phyloP scores from a whole-genome alignment of 2,329 filamentous ascomycete species.

The Talaromyces sp. region DNA sequence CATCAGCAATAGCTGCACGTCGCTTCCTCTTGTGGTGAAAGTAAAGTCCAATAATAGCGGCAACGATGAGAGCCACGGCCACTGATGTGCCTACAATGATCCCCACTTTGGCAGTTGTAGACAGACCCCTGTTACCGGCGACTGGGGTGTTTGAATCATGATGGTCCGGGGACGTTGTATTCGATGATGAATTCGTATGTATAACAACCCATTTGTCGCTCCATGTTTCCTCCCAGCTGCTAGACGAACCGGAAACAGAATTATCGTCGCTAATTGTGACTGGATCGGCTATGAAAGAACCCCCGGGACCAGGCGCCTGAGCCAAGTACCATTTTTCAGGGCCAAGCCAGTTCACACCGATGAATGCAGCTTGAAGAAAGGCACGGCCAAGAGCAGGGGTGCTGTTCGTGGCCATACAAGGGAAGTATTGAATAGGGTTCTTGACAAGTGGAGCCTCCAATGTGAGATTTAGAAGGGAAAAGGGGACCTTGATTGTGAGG shows the following conservation, averaged over 20 bases:
- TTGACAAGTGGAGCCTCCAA: slow-evolving; percentile 1
- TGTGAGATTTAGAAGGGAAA: slow-evolving; percentile 6
- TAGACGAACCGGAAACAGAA: neutral
- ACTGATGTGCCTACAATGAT: neutral
- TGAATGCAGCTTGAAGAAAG: neutral
- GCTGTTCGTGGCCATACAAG: neutral
- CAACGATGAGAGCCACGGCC: neutral
- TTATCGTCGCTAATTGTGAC: neutral
- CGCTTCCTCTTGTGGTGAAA: neutral
- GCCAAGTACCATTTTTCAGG: neutral
- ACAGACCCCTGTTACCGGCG: neutral
- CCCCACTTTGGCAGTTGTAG: neutral
- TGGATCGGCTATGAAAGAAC: neutral
- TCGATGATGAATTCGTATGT: neutral
- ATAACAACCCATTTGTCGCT: neutral
- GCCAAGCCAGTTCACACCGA: neutral
- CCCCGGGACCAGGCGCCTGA: neutral
- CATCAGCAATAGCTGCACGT: no score
- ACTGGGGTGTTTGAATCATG: neutral
- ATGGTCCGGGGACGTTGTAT: neutral
- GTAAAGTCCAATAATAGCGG: neutral
- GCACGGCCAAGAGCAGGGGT: neutral
- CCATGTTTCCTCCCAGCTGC: neutral
- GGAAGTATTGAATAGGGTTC: neutral
- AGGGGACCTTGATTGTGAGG: slow-evolving; percentile 7